These are phyloP conservation scores for Annulohypoxylon moriforme DNA, from an alignment of 495 filamentous ascomycete species.

Conservation along the genomic window DNA sequence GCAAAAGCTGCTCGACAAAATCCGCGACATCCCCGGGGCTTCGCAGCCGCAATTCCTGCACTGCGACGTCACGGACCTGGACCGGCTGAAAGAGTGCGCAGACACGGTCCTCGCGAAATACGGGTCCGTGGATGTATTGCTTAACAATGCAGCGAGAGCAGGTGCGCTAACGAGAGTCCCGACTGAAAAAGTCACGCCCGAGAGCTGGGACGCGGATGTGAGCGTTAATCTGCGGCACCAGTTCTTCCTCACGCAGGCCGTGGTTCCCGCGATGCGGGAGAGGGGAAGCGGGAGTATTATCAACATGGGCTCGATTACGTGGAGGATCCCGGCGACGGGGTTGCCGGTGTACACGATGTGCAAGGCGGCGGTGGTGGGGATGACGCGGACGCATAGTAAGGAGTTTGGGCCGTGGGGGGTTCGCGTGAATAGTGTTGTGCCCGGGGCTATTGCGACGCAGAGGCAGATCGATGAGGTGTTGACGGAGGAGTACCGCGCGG, in stretches of 20 bases:
- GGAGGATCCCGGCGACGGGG: constrained; percentile 58
- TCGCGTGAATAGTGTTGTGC: constrained; percentile 68
- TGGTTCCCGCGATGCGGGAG: constrained; percentile 53
- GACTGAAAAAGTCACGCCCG: constrained; percentile 46
- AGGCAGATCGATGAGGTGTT: constrained; percentile 57
- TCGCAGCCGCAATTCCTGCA: constrained; percentile 53
- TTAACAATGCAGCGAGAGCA: constrained; percentile 55
- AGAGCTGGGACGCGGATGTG: constrained; percentile 45
- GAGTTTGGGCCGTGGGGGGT: constrained; percentile 64
- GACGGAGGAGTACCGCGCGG: constrained; percentile 55
- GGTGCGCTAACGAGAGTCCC: constrained; percentile 37
- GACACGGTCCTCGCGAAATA: constrained; percentile 45
- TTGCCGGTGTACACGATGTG: constrained; percentile 63
- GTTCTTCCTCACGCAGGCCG: constrained; percentile 59
- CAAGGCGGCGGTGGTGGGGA: constrained; percentile 68
- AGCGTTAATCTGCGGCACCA: constrained; percentile 51
- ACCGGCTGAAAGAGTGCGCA: constrained; percentile 46
- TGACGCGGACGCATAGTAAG: constrained; percentile 66
- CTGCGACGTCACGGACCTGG: constrained; percentile 61
- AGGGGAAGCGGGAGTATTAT: constrained; percentile 62
- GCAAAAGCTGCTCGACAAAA: constrained; percentile 51
- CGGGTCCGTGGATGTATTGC: constrained; percentile 50
- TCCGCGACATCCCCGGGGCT: constrained; percentile 48
- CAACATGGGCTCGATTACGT: constrained; percentile 65
- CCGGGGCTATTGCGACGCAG: constrained; percentile 54